These are phyloP conservation scores for Boletus eberwhitei DNA, from an alignment of 768 basidiomycete genomes.

Conservation along the genomic window DNA sequence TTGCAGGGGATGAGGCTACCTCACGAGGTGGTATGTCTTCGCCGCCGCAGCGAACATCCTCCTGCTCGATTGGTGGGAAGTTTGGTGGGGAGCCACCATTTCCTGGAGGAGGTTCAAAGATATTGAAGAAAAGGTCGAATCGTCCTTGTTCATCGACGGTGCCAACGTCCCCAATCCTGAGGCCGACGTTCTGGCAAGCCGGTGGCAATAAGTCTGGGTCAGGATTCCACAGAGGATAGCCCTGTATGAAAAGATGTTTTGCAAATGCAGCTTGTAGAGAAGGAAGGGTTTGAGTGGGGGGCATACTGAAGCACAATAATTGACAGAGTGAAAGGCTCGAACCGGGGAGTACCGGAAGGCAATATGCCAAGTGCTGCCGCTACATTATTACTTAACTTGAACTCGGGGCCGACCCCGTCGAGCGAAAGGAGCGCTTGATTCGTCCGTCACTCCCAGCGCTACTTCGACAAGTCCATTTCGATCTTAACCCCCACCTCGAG, in stretches of 20 bases:
- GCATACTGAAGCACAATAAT: too few species aligned
- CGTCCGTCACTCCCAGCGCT: too few species aligned
- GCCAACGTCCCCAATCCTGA: not conserved
- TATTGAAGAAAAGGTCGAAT: not conserved
- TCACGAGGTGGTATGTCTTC: not conserved
- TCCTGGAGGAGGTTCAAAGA: not conserved
- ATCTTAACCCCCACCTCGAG: not conserved
- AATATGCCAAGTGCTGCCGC: too few species aligned
- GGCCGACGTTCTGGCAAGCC: not conserved
- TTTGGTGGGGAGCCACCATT: not conserved
- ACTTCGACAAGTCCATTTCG: conserved; percentile 46
- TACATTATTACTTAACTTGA: too few species aligned
- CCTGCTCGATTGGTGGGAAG: not conserved
- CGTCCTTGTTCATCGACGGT: not conserved
- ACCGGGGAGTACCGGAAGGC: too few species aligned
- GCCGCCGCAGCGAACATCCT: not conserved
- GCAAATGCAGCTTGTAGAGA: not conserved
- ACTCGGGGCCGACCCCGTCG: too few species aligned
- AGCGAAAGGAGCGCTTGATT: too few species aligned
- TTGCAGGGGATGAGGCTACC: not conserved
- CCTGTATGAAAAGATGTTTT: not conserved
- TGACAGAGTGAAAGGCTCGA: too few species aligned
- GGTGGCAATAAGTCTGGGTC: not conserved
- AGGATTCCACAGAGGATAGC: not conserved
- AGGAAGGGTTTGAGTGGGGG: too few species aligned